Evolutionary conservation across 805 yeast genomes (phyloP).

Genomic region (Candida sanyiensis): DNA sequence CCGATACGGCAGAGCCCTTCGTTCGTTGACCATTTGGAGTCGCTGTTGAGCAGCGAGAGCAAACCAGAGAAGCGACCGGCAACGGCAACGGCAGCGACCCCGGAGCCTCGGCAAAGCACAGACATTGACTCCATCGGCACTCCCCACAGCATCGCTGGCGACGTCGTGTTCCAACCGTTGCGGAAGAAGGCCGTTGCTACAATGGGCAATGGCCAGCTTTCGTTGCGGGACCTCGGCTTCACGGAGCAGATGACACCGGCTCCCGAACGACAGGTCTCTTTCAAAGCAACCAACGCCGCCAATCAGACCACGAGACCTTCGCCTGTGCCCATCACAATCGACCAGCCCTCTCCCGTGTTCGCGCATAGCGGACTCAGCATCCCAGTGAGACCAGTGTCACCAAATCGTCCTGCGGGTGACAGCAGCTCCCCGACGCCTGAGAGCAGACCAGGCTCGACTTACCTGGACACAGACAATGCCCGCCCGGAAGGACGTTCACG

Average conservation of each 20-base stretch:
- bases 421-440: too few species aligned
- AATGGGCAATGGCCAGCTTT: conserved; percentile 50
- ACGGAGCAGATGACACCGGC: conserved; percentile 6
- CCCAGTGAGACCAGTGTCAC: too few species aligned
- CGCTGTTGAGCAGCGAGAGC: conserved; percentile 21
- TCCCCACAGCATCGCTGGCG: conserved; percentile 16
- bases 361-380: too few species aligned
- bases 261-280: conserved; percentile 3
- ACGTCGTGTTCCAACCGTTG: conserved; percentile 38
- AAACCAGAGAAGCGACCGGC: conserved; percentile 3
- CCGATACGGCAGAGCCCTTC: background rate
- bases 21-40: conserved; percentile 30
- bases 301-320: too few species aligned
- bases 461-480: background rate
- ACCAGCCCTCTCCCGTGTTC: background rate
- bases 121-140: conserved; percentile 2
- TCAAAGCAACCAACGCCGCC: background rate
- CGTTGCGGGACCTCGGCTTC: conserved; percentile 31
- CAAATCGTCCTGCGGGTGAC: too few species aligned
- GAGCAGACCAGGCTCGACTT: too few species aligned
- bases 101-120: background rate
- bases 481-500: background rate
- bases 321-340: background rate
- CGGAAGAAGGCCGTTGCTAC: conserved; percentile 45
- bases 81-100: conserved; percentile 1